Conservation (phyloP, 257 asterid genomes). For the Solanum lignicaule region DNA sequence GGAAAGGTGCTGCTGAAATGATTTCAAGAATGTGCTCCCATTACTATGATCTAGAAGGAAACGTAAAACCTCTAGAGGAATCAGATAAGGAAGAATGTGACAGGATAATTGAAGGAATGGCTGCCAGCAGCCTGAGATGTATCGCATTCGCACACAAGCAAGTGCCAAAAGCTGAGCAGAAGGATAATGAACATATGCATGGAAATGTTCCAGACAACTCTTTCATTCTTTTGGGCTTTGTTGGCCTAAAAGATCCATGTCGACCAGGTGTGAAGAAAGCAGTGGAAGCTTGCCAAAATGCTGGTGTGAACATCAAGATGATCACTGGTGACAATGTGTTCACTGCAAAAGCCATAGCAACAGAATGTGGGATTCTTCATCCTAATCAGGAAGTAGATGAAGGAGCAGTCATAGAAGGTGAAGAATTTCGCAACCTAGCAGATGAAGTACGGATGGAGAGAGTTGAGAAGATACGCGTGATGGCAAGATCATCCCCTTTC, state of each 20-base stretch:
- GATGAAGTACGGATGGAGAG: slow-evolving; percentile 49
- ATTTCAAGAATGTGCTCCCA: slow-evolving; percentile 41
- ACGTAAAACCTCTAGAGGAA: slow-evolving; percentile 15
- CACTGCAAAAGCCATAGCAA: too few relatives aligned
- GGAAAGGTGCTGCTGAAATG: slow-evolving; percentile 93
- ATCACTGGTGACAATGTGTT: too few relatives aligned
- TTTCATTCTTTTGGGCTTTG: slow-evolving; percentile 37
- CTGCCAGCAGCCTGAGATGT: slow-evolving; percentile 59
- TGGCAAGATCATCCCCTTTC: slow-evolving; percentile 73
- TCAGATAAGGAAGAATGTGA: slow-evolving; percentile 16
- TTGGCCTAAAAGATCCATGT: slow-evolving; percentile 64
- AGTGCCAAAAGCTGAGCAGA: slow-evolving; percentile 1
- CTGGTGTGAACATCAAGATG: slow-evolving; percentile 64
- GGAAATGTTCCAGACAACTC: slow-evolving; percentile 19
- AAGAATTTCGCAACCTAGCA: neutral
- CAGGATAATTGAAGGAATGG: slow-evolving; percentile 48
- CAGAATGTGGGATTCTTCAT: too few relatives aligned
- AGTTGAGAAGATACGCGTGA: slow-evolving; percentile 41
- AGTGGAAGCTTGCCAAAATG: slow-evolving; percentile 44
- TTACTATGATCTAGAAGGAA: slow-evolving; percentile 35
- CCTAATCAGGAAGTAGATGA: too few relatives aligned
- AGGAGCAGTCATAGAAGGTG: too few relatives aligned
- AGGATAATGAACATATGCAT: neutral
- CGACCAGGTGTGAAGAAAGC: slow-evolving; percentile 59
- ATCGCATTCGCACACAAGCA: slow-evolving; percentile 57